Base-by-base conservation (phyloP, 768 basidiomycete species). In the Kwoniella botswanensis region DNA sequence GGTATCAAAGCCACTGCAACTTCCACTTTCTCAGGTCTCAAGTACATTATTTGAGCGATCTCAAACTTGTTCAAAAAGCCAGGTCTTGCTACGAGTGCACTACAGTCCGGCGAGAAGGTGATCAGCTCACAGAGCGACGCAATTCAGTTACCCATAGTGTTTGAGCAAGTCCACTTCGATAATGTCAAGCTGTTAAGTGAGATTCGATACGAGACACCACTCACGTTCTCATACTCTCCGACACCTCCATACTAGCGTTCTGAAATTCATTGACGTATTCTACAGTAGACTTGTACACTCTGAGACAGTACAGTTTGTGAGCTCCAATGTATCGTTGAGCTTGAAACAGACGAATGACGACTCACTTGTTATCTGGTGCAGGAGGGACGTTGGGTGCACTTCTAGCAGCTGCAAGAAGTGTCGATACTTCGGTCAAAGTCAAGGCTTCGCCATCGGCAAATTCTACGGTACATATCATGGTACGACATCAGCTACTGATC, bases 41-140 rank as follows among this genome's bases (percentile, higher is more conserved):
- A 74, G 58, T 81, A 81, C 71, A 79, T 76, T 68, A 81, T 77
- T 53, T 81, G 80, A 4, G 80, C 80, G 11, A 77, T 72, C 65
- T 81, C 80, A 63, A 81, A 81, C 54, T 79, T 81, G 65, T 81
- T 81, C 21, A 81, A 63, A 52, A 80, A 80, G 1, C 69, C 71
- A n/a, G 70, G 65, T 43, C 73, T 70, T 1, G 76, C 74, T n/a
- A 61, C 21, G 5, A 79, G 70, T 18, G 74, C 76, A 35, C 78
- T 79, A 63, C 15, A 21, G 13, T 4, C 3, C 42, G 41, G 29
- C 9, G 41, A 61, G 35, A 55, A 21, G 54, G 21, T 55, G n/a
- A 55, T 22, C 15, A 55, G 54, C 21, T n/a, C 11, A 22, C 24
- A 44, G 66, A 41, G 11, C 1, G 12, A 9, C 57, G 29, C 35